Conservation (phyloP, 139 green algal genomes). For the Tetradesmus obliquus region DNA sequence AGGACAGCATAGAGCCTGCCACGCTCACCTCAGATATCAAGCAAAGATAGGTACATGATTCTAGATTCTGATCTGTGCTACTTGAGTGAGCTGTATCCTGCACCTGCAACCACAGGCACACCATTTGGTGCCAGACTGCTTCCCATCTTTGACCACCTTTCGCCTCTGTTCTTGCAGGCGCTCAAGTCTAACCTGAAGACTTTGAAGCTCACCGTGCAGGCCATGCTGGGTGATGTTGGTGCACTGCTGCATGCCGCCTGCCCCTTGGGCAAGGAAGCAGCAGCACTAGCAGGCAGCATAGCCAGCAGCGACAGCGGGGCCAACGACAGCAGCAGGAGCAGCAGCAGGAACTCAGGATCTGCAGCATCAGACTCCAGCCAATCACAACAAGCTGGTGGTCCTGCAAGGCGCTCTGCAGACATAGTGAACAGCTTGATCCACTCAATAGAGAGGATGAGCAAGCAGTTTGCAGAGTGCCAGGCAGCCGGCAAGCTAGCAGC, state of each 20-base stretch:
- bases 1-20: background rate
- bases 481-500: constrained; percentile 21
- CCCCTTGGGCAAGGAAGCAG: background rate
- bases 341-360: constrained; percentile 16
- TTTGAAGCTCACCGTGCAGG: constrained; percentile 28
- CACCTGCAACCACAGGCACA: background rate
- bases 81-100: background rate
- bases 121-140: background rate
- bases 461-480: constrained; percentile 35
- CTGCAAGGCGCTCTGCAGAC: background rate
- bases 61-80: background rate
- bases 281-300: background rate
- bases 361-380: background rate
- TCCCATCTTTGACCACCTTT: background rate
- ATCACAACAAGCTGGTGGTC: background rate
- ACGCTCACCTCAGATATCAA: too few species aligned
- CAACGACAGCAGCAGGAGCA: constrained; percentile 11
- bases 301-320: background rate
- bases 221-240: constrained; percentile 20
- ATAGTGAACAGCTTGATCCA: constrained; percentile 27
- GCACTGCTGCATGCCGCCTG: constrained; percentile 9
- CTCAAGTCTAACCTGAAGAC: constrained; percentile 13
- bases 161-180: constrained; percentile 9
- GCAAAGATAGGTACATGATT: too few species aligned
- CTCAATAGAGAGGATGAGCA: constrained; percentile 26